Evolutionary conservation across 768 basidiomycete species (phyloP), one percentile per base, ranked within the genome.

Genomic region (Neoboletus magnificus): DNA sequence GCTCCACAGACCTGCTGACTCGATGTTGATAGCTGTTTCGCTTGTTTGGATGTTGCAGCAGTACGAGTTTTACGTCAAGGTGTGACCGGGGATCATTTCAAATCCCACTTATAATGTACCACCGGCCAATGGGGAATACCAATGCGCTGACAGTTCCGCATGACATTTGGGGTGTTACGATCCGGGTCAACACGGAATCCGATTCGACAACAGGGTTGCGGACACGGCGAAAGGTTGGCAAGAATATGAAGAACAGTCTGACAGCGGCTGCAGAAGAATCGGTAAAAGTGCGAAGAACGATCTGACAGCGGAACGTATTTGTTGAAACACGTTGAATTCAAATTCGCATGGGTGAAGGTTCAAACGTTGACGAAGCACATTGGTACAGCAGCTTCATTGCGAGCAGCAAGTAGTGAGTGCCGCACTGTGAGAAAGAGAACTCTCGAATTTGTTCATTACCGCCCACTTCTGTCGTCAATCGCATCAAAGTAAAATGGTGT

Each of bases 11-110:
- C 52, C 22, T 47, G 53, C 56, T 56, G 55, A 57, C 61, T 57
- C 10, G 29, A 46, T 40, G 37, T 58, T 43, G 59, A 50, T 61
- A 92, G 90, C 82, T 4, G 72, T 73, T 2, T 86, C 87, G 1
- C 75, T 94, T 55, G 70, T 87, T 51, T 95, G 93, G 93, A 95
- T 95, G 93, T 74, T 90, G 61, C 74, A 74, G 22, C 88, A 93
- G 65, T 92, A 93, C 66, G 81, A 85, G 47, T 89, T 82, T 71
- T 95, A 95, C 72, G 82, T 94, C 65, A 73, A 72, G 59, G 23
- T 58, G 23, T 77, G 58, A 69, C 29, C 43, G 16, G 33, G 12
- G n/a, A 29, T 23, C 27, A 37, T 55, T 59, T 50, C 20, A 37
- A 42, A 22, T 13, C 20, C 35, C n/a, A 39, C 27, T 15, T 35